Evolutionary conservation across 169 alveolate genomes (phyloP).

Genomic region (Cryptosporidium muris): DNA sequence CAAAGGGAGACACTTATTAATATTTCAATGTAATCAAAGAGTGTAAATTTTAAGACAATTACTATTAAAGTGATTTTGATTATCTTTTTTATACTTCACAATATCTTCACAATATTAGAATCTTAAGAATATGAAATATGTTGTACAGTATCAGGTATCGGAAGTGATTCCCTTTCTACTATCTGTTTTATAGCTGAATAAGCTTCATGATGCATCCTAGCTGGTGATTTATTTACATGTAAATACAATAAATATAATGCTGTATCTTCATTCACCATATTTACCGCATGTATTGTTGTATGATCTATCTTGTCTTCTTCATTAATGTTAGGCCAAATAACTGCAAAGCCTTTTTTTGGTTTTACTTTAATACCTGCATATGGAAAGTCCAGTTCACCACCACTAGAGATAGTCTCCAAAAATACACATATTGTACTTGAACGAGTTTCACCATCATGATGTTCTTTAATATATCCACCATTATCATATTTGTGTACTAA

Average conservation of each 20-base stretch:
- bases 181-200: conserved; percentile 36
- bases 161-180: neutral
- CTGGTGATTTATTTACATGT: conserved; percentile 49
- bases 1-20: conserved; percentile 15
- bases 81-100: neutral
- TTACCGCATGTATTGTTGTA: conserved; percentile 66
- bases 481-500: conserved; percentile 40
- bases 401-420: conserved; percentile 30
- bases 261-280: neutral
- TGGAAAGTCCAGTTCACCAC: conserved; percentile 67
- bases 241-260: conserved; percentile 42
- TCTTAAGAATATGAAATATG: conserved; percentile 38
- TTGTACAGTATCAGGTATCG: conserved; percentile 6
- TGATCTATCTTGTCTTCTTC: conserved; percentile 41
- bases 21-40: neutral
- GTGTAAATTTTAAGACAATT: neutral
- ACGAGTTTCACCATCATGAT: conserved; percentile 62
- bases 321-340: conserved; percentile 56
- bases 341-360: conserved; percentile 70
- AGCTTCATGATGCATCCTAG: conserved; percentile 50
- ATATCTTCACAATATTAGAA: neutral
- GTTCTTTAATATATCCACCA: conserved; percentile 48
- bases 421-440: conserved; percentile 46
- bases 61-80: neutral
- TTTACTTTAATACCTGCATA: conserved; percentile 62